Percentiles rank a stretch among this genome's conserved stretches.
Conservation (phyloP, 768 basidiomycete genomes). For the Termitomyces sp. region DNA sequence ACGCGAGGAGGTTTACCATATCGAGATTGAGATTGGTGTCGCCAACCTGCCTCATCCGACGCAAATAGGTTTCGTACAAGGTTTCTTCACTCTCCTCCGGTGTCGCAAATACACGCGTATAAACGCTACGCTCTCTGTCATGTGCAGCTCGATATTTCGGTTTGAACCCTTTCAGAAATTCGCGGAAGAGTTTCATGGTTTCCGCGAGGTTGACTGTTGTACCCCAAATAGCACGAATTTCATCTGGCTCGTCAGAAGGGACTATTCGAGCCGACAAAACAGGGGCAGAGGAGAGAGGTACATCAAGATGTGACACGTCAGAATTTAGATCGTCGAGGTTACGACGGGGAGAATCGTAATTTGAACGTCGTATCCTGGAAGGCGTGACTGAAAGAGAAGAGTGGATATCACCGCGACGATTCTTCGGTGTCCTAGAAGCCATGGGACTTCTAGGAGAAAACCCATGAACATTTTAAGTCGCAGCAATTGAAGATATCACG, state of each 20-base stretch:
- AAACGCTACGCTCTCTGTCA: constrained; percentile 58
- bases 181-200: constrained; percentile 85
- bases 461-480: background rate
- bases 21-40: constrained; percentile 93
- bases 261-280: constrained; percentile 54
- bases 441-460: constrained; percentile 41
- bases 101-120: constrained; percentile 42
- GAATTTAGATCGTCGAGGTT: constrained; percentile 44
- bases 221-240: constrained; percentile 94
- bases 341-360: constrained; percentile 17
- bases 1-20: constrained; percentile 78
- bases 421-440: constrained; percentile 54
- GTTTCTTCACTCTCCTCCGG: constrained; percentile 64
- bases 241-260: constrained; percentile 71
- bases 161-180: constrained; percentile 90
- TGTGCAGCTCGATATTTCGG: constrained; percentile 76
- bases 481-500: constrained; percentile 15
- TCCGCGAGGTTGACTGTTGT: constrained; percentile 91
- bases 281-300: constrained; percentile 51
- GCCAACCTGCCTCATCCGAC: constrained; percentile 86
- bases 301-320: constrained; percentile 50
- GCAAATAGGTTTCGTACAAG: constrained; percentile 76
- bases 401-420: constrained; percentile 87
- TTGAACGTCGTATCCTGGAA: constrained; percentile 29
- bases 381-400: constrained; percentile 66